These are phyloP conservation scores for Melanopsichium pennsylvanicum DNA, from an alignment of 1,284 basidiomycete genomes.

Conservation along the genomic window DNA sequence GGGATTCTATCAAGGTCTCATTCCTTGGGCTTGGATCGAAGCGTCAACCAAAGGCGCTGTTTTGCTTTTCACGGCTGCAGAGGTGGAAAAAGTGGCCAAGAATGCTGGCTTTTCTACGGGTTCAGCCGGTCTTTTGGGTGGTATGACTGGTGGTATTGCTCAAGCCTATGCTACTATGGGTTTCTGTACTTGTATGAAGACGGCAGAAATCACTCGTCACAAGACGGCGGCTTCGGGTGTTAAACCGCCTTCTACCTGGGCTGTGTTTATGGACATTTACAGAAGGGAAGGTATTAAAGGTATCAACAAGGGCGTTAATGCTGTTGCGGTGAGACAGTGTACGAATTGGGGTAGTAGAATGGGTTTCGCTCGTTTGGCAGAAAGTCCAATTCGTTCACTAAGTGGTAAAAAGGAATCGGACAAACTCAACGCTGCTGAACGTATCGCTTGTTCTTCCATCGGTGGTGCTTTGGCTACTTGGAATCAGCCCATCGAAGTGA, in stretches of 20 bases:
- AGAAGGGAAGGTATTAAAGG: constrained; percentile 89
- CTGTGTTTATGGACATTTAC: constrained; percentile 93
- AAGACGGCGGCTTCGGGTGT: constrained; percentile 90
- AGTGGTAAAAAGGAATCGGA: constrained; percentile 79
- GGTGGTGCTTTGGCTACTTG: constrained; percentile 95
- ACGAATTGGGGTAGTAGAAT: constrained; percentile 99
- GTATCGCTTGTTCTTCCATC: constrained; percentile 86
- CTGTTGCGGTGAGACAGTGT: constrained; percentile 90
- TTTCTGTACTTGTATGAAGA: constrained; percentile 78
- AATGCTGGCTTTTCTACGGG: constrained; percentile 81
- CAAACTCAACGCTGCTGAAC: constrained; percentile 79
- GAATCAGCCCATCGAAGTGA: constrained; percentile 99
- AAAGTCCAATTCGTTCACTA: constrained; percentile 78
- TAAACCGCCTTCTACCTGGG: constrained; percentile 86
- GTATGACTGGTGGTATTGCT: constrained; percentile 95
- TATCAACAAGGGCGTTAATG: constrained; percentile 99
- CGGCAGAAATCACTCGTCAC: constrained; percentile 93
- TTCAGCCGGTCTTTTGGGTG: constrained; percentile 86
- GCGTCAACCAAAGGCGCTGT: constrained; percentile 98
- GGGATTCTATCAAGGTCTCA: constrained; percentile 98
- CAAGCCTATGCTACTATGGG: constrained; percentile 99
- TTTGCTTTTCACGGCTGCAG: constrained; percentile 91
- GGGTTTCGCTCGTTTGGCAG: constrained; percentile 94
- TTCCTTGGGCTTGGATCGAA: constrained; percentile 99
- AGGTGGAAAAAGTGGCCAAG: constrained; percentile 80